Evolutionary conservation across 805 yeast genomes (phyloP), one percentile per base, ranked within the genome.

Genomic region (Diddensiella caesifluorescens): DNA sequence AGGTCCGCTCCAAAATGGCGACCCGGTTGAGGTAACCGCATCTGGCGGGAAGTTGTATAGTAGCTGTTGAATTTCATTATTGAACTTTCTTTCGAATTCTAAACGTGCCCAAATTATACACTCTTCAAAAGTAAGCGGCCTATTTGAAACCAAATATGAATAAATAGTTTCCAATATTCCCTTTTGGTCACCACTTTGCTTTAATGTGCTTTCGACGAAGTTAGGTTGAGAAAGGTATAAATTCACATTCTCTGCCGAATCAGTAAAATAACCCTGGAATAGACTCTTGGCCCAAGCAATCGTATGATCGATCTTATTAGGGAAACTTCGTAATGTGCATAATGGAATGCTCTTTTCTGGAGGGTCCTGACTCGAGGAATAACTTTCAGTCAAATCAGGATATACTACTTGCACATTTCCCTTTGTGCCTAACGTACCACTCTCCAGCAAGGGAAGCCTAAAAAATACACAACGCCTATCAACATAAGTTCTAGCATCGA

Each of bases 221-320:
- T 88, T 82, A 47, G 96, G 92, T 65, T 92, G 96, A 25, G 89
- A 71, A 60, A 92, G 69, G 65, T 88, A 92, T 59, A 86, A 65
- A 63, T 92, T 92, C 42, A 89, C 97, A 56, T 87, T 87, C 63
- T 86, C 95, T 15, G 95, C 89, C n/a, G 87, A 74, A 47, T 90
- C 96, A 27, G 79, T 71, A 63, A 92, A 92, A 58, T 79, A 87
- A 16, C 92, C 95, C 70, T 84, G 92, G 74, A 92, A 92, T 59
- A 87, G 71, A 15, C 88, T 80, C 68, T 94, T 94, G 12, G 97
- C 95, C 99, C 99, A 92, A 4, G 98, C 97, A 67, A 92, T 92
- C 1, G 99, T 92, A 61, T 92, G 99, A 62, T 92, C 99, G 56
- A 92, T 92, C 67, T 90, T 90, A 65, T 88, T 85, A 44, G 99